Evolutionary conservation across 73 alveolate species (phyloP).

Genomic region (Paramecium bursaria): DNA sequence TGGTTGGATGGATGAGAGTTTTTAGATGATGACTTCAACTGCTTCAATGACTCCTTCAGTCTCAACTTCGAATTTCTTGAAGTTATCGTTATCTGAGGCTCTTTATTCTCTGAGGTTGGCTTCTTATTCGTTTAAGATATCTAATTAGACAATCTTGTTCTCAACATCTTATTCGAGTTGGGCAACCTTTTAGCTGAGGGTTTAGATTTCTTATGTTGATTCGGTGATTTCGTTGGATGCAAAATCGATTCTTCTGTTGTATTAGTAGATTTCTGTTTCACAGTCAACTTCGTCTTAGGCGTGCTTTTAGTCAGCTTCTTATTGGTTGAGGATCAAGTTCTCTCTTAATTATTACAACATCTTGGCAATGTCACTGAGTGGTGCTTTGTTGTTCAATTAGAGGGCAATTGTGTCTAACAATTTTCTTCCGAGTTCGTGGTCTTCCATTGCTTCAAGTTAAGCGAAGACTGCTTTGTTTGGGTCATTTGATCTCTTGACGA

Average conservation of each 20-base stretch:
- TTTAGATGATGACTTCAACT: slow-evolving; percentile 62
- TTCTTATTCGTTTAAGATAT: slow-evolving; percentile 65
- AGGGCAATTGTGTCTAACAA: slow-evolving; percentile 69
- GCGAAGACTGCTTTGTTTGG: slow-evolving; percentile 56
- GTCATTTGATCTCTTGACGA: slow-evolving; percentile 60
- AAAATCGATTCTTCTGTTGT: slow-evolving; percentile 61
- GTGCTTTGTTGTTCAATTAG: slow-evolving; percentile 70
- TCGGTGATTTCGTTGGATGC: slow-evolving; percentile 63
- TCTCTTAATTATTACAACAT: slow-evolving; percentile 69
- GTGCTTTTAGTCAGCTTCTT: slow-evolving; percentile 60
- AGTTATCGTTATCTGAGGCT: slow-evolving; percentile 61
- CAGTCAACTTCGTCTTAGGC: slow-evolving; percentile 64
- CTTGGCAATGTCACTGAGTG: slow-evolving; percentile 66
- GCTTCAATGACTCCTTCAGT: slow-evolving; percentile 64
- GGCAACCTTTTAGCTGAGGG: slow-evolving; percentile 49
- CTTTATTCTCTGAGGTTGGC: slow-evolving; percentile 63
- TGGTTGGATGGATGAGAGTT: slow-evolving; percentile 31
- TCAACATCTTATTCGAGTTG: slow-evolving; percentile 41
- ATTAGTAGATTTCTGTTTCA: slow-evolving; percentile 57
- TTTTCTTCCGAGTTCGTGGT: slow-evolving; percentile 66
- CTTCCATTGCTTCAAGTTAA: slow-evolving; percentile 65
- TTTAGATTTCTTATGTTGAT: slow-evolving; percentile 57
- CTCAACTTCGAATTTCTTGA: slow-evolving; percentile 46
- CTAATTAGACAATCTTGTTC: slow-evolving; percentile 39
- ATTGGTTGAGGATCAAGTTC: slow-evolving; percentile 54